Evolutionary conservation across 148 eudicot species (phyloP).

Genomic region (Fagopyrum homotropicum): DNA sequence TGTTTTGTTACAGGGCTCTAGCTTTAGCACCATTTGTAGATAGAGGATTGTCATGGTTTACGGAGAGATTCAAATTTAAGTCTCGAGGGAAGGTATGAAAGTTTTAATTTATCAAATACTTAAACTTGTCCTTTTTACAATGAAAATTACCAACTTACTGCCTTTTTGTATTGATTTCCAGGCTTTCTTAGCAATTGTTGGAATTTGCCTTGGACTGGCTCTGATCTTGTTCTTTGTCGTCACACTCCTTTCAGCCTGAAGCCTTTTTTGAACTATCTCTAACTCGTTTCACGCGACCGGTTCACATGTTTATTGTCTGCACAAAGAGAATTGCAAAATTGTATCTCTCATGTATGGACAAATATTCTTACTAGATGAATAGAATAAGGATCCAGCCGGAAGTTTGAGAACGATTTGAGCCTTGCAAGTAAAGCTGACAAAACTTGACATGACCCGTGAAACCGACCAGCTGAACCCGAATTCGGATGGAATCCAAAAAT

Average conservation of each 20-base stretch:
- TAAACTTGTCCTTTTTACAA: background rate
- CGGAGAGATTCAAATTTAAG: constrained; percentile 45
- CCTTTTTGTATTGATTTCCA: constrained; percentile 18
- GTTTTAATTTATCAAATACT: background rate
- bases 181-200: constrained; percentile 66
- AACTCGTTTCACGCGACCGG: background rate
- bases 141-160: background rate
- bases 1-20: constrained; percentile 52
- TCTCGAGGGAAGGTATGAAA: constrained; percentile 58
- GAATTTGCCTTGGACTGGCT: constrained; percentile 55
- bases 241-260: constrained; percentile 54
- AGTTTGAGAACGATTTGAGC: no score
- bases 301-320: background rate
- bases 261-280: background rate
- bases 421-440: no score
- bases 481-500: no score
- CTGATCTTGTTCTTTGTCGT: constrained; percentile 44
- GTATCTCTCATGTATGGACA: no score
- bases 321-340: background rate
- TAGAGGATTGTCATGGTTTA: constrained; percentile 61
- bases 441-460: no score
- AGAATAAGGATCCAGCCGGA: no score
- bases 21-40: constrained; percentile 78
- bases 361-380: no score
- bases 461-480: no score